Conservation (phyloP, 2,329 filamentous ascomycete genomes). For the Calonectria hongkongensis region DNA sequence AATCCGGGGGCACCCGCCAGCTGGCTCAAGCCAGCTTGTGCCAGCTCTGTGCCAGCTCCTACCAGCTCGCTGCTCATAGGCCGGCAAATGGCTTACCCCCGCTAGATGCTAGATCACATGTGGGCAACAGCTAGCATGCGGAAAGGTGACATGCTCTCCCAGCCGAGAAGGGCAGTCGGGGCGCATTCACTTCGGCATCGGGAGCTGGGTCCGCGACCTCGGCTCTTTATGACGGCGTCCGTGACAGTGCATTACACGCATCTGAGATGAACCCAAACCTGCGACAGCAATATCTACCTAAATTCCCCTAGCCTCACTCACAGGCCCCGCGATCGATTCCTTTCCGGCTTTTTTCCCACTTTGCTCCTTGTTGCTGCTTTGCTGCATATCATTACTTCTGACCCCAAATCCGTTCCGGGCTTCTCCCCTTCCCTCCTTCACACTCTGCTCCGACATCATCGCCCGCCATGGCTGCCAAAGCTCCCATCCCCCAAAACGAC, state of each 20-base stretch:
- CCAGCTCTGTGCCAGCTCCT: neutral
- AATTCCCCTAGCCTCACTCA: constrained; percentile 17
- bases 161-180: constrained; percentile 38
- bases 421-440: neutral
- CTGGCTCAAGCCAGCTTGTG: neutral
- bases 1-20: constrained; percentile 35
- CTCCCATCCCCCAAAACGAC: constrained; percentile 89
- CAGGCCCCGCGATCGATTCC: constrained; percentile 33
- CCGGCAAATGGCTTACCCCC: constrained; percentile 39
- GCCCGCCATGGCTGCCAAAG: constrained; percentile 67
- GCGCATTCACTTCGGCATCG: constrained; percentile 39
- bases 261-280: constrained; percentile 37
- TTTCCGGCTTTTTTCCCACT: constrained; percentile 23
- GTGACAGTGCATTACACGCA: constrained; percentile 38
- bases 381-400: constrained; percentile 8
- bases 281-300: constrained; percentile 25
- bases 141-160: constrained; percentile 12
- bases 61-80: constrained; percentile 6
- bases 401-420: constrained; percentile 16
- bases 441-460: constrained; percentile 28
- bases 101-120: constrained; percentile 40
- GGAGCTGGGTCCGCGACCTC: constrained; percentile 42
- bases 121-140: constrained; percentile 26
- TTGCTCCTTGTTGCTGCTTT: constrained; percentile 33
- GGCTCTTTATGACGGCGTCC: constrained; percentile 40